Conservation (phyloP, 139 green algal genomes). For the Tetradesmus obliquus region DNA sequence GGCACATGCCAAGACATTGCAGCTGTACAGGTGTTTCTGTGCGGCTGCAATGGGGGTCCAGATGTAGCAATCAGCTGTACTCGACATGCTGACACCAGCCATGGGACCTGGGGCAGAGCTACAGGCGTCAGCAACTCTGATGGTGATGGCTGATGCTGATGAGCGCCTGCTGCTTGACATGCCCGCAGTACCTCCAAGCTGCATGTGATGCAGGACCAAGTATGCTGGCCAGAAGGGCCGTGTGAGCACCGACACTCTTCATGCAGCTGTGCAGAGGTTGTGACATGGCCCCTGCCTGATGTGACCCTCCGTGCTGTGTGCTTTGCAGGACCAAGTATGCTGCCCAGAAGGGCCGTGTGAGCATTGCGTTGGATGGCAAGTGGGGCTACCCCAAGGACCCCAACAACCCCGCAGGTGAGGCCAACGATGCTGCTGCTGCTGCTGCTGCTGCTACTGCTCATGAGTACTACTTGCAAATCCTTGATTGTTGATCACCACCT, state of each 20-base stretch:
- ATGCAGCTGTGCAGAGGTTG: too few species aligned
- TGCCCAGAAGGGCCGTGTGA: conserved; percentile 52
- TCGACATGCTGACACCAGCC: too few species aligned
- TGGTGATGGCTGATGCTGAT: too few species aligned
- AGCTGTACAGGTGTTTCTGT: conserved; percentile 41
- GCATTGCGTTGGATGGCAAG: conserved; percentile 58
- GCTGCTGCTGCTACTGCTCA: background rate
- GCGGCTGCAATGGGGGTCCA: too few species aligned
- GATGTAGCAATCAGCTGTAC: too few species aligned
- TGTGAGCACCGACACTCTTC: conserved; percentile 40
- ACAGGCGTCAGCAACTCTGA: too few species aligned
- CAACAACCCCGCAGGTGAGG: conserved; percentile 33
- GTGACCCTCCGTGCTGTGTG: background rate
- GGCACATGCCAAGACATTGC: conserved; percentile 51
- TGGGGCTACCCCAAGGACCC: conserved; percentile 51
- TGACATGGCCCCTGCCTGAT: too few species aligned
- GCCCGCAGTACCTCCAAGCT: background rate
- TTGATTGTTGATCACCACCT: too few species aligned
- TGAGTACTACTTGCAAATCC: too few species aligned
- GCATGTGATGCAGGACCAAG: background rate
- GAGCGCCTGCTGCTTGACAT: too few species aligned
- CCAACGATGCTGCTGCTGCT: background rate
- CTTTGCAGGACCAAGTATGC: background rate
- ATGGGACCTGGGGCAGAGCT: too few species aligned
- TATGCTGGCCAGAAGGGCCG: background rate